Evolutionary conservation across 345 rosid species (phyloP).

Genomic region (Cardamine chenopodiifolia): DNA sequence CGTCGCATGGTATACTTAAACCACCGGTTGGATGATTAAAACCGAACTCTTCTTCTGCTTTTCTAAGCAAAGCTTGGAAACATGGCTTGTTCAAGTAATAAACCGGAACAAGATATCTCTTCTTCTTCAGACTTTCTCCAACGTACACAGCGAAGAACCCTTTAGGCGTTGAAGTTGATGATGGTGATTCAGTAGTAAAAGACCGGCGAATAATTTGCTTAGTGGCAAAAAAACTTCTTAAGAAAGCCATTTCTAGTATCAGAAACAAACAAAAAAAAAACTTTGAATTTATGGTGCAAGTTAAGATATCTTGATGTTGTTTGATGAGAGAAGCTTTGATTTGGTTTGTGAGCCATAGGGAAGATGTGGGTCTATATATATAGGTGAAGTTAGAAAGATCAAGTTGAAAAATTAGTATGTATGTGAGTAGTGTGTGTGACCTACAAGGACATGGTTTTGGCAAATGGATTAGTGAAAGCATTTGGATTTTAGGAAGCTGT

Average conservation of each 20-base stretch:
- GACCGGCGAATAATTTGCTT: constrained; percentile 32
- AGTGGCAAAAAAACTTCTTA: constrained; percentile 30
- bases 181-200: constrained; percentile 28
- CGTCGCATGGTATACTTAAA: constrained; percentile 48
- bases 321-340: constrained; percentile 29
- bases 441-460: constrained; percentile 39
- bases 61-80: constrained; percentile 45
- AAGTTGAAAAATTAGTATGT: neutral
- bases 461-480: constrained; percentile 11
- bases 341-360: constrained; percentile 32
- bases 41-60: constrained; percentile 54
- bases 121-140: constrained; percentile 46
- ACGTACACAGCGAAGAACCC: constrained; percentile 50
- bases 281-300: neutral
- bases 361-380: constrained; percentile 31
- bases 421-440: constrained; percentile 16
- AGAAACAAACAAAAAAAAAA: neutral
- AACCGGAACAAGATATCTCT: constrained; percentile 48
- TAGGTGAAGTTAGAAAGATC: neutral
- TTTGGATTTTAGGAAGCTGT: constrained; percentile 10
- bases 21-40: constrained; percentile 49
- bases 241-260: constrained; percentile 28
- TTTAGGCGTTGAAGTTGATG: constrained; percentile 45
- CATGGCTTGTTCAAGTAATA: constrained; percentile 44
- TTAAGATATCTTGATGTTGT: constrained; percentile 14